Conservation (phyloP, 306 rosid species). For the Corylus heterophylla region DNA sequence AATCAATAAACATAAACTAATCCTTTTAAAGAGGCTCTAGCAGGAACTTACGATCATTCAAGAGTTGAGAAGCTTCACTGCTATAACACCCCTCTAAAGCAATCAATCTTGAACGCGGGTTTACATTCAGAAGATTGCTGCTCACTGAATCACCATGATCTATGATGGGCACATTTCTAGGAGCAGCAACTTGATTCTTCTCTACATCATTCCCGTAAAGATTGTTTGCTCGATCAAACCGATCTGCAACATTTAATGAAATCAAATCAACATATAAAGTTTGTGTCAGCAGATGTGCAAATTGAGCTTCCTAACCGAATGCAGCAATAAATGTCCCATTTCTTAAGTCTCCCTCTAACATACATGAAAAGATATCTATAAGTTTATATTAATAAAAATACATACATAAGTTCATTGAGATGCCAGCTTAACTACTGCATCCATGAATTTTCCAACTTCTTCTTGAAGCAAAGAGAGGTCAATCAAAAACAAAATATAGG, state of each 20-base stretch:
- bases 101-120: slow-evolving; percentile 40
- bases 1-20: slow-evolving; percentile 18
- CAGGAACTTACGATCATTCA: slow-evolving; percentile 56
- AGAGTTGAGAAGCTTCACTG: slow-evolving; percentile 62
- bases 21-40: background rate
- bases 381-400: background rate
- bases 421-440: background rate
- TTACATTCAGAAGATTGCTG: slow-evolving; percentile 50
- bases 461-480: background rate
- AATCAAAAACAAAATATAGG: background rate
- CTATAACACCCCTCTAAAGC: slow-evolving; percentile 61
- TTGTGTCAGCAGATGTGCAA: slow-evolving; percentile 16
- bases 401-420: background rate
- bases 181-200: slow-evolving; percentile 51
- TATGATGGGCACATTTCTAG: slow-evolving; percentile 43
- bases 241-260: slow-evolving; percentile 44
- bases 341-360: background rate
- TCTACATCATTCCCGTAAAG: slow-evolving; percentile 55
- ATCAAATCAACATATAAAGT: slow-evolving; percentile 19
- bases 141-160: slow-evolving; percentile 56
- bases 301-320: slow-evolving; percentile 4
- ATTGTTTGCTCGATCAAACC: slow-evolving; percentile 57
- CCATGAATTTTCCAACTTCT: background rate
- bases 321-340: slow-evolving; percentile 10
- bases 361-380: background rate